A percentile compares a stretch with the other conserved stretches of the same genome.
Conservation (phyloP, 2,329 filamentous ascomycete genomes). For the Aureobasidium leucospermi region DNA sequence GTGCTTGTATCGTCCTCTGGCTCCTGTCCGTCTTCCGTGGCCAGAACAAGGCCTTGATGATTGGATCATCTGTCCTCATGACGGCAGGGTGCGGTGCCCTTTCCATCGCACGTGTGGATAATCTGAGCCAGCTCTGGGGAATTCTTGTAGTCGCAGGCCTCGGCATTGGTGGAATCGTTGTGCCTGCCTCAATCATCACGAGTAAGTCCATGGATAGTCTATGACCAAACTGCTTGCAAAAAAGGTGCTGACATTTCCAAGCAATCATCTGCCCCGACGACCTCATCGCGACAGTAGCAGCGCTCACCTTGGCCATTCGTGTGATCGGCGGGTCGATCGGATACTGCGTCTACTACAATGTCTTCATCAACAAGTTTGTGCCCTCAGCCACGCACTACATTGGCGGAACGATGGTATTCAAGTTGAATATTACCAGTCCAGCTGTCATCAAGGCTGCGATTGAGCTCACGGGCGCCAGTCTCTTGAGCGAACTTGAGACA, state of each 20-base stretch:
- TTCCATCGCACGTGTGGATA: conserved; percentile 24
- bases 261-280: conserved; percentile 63
- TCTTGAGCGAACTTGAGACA: conserved; percentile 41
- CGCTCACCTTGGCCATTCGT: conserved; percentile 61
- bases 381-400: conserved; percentile 42
- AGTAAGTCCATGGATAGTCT: conserved; percentile 16
- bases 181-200: conserved; percentile 58
- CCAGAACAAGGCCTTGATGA: conserved; percentile 53
- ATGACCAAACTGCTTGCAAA: background rate
- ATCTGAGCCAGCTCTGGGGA: conserved; percentile 43
- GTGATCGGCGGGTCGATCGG: conserved; percentile 59
- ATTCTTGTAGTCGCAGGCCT: conserved; percentile 55
- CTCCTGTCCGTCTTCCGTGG: conserved; percentile 52
- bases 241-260: background rate
- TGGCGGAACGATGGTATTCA: conserved; percentile 41
- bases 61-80: conserved; percentile 55
- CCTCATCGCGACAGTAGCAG: conserved; percentile 61
- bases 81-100: conserved; percentile 45
- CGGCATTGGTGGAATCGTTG: conserved; percentile 61
- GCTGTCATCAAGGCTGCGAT: conserved; percentile 45
- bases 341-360: conserved; percentile 42
- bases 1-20: conserved; percentile 52
- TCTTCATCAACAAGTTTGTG: conserved; percentile 43
- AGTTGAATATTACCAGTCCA: conserved; percentile 44
- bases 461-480: conserved; percentile 44